Conservation (phyloP, 176 grass and related monocot species). For the Ensete glaucum region DNA sequence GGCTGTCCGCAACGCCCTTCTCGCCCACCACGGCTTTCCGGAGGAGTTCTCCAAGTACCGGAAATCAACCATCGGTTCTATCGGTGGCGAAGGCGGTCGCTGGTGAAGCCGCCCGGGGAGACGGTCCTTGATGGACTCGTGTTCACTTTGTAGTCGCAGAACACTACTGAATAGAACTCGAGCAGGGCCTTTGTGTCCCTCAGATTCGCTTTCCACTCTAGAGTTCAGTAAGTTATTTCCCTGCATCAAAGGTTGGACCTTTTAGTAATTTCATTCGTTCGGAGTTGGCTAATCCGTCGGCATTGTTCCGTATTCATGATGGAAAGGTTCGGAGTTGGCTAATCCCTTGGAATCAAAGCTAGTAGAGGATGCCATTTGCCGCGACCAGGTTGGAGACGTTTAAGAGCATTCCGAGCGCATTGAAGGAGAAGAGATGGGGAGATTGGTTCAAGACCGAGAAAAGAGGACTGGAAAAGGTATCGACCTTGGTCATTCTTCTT, state of each 20-base stretch:
- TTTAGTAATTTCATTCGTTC: not conserved
- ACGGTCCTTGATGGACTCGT: slow-evolving; percentile 72
- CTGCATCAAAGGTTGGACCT: not conserved
- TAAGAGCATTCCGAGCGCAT: slow-evolving; percentile 43
- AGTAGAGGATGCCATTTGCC: slow-evolving; percentile 65
- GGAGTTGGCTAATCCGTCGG: not conserved
- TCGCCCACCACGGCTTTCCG: slow-evolving; percentile 71
- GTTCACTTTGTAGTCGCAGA: slow-evolving; percentile 77
- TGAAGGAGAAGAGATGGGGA: slow-evolving; percentile 45
- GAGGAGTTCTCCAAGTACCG: slow-evolving; percentile 69
- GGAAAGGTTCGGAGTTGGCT: slow-evolving; percentile 60
- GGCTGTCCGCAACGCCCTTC: slow-evolving; percentile 59
- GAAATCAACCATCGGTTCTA: slow-evolving; percentile 7
- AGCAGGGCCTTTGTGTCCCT: slow-evolving; percentile 62
- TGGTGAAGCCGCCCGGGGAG: not conserved
- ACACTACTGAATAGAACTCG: slow-evolving; percentile 81
- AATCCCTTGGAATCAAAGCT: slow-evolving; percentile 37
- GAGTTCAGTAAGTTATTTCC: slow-evolving; percentile 39
- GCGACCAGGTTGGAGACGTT: slow-evolving; percentile 68
- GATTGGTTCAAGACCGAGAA: slow-evolving; percentile 76
- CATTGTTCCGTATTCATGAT: not conserved
- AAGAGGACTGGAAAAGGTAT: slow-evolving; percentile 83
- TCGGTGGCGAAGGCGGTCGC: no score
- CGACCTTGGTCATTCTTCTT: slow-evolving; percentile 1
- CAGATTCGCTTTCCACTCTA: slow-evolving; percentile 57